Evolutionary conservation across 768 basidiomycete species (phyloP).

Genomic region (Termitomyces sp.): DNA sequence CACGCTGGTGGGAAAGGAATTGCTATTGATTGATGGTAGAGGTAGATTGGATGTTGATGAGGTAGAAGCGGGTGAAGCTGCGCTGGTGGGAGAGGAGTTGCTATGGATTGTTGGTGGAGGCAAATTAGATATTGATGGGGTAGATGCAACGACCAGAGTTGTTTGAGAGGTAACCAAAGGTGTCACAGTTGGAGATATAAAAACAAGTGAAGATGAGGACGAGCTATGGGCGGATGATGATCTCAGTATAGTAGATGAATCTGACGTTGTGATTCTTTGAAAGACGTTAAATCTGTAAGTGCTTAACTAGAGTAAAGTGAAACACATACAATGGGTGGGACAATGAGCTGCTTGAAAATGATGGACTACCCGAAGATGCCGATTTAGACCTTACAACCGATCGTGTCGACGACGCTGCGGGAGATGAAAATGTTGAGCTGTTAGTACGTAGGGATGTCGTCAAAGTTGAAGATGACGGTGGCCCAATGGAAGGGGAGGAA

Average conservation of each 20-base stretch:
- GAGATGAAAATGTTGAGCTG: neutral
- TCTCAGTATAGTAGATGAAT: neutral
- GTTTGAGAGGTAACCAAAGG: slow-evolving; percentile 1
- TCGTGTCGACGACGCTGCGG: neutral
- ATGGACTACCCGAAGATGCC: neutral
- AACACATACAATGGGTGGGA: neutral
- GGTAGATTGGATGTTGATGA: neutral
- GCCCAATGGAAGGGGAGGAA: neutral
- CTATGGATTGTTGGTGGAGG: neutral
- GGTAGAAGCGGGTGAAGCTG: slow-evolving; percentile 1
- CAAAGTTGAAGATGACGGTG: neutral
- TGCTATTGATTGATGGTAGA: neutral
- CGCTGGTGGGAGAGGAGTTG: slow-evolving; percentile 1
- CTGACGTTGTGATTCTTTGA: neutral
- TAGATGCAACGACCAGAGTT: neutral
- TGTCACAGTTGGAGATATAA: neutral
- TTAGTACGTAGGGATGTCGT: neutral
- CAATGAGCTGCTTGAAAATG: neutral
- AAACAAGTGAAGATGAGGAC: neutral
- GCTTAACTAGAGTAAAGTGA: neutral
- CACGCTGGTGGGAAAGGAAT: slow-evolving; percentile 1
- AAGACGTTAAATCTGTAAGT: neutral
- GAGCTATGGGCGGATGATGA: neutral
- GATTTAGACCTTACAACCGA: neutral
- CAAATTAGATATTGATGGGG: neutral